Evolutionary conservation across 345 rosid species (phyloP).

Genomic region (Murraya paniculata): DNA sequence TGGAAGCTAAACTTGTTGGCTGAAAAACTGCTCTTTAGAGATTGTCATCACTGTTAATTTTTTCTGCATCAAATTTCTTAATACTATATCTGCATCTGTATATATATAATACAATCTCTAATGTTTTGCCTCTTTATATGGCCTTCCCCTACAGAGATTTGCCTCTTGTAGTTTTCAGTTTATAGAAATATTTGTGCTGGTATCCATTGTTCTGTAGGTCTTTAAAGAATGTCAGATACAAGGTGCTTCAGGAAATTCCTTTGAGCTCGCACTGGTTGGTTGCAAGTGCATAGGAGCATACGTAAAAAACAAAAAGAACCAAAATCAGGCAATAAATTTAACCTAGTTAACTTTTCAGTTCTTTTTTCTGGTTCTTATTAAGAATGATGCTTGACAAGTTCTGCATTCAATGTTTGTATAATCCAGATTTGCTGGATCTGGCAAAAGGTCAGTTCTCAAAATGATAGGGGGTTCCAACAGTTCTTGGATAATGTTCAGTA

Average conservation of each 20-base stretch:
- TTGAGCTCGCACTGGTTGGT: conserved; percentile 74
- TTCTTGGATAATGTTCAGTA: conserved; percentile 96
- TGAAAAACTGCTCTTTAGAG: not conserved
- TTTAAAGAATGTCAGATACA: conserved; percentile 67
- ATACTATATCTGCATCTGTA: not conserved
- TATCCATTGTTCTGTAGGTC: conserved; percentile 41
- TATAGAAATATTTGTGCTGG: not conserved
- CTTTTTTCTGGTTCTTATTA: conserved; percentile 9
- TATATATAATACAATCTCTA: not conserved
- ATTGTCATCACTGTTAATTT: not conserved
- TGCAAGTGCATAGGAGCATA: conserved; percentile 97
- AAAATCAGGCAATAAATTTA: conserved; percentile 67
- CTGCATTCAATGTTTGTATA: conserved; percentile 4
- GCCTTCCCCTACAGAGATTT: not conserved
- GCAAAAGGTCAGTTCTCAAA: conserved; percentile 73
- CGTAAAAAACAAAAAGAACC: conserved; percentile 89
- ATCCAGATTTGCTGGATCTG: conserved; percentile 96
- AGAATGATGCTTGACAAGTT: conserved; percentile 16
- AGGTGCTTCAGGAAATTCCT: conserved; percentile 62
- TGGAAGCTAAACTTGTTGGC: not conserved
- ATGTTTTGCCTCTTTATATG: not conserved
- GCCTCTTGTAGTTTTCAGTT: not conserved
- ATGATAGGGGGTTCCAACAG: conserved; percentile 89
- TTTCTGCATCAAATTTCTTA: not conserved
- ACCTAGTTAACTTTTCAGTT: conserved; percentile 3